Conservation (phyloP, 257 asterid genomes). For the Plantago elongata region DNA sequence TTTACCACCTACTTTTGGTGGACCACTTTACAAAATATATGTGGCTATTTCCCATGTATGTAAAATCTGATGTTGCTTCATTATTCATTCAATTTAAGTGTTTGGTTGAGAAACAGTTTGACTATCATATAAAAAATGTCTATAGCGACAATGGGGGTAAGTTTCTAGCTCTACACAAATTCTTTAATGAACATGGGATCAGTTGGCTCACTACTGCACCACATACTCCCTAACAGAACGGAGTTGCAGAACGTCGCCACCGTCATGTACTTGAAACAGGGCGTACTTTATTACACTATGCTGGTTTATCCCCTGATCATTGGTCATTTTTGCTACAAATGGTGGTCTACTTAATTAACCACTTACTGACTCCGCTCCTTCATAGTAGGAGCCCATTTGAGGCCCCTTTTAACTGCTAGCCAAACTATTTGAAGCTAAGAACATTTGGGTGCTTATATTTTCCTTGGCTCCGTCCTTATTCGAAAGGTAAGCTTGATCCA, state of each 20-base stretch:
- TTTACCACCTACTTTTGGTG: not conserved
- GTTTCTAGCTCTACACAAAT: not conserved
- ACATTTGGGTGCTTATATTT: not conserved
- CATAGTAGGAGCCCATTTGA: not conserved
- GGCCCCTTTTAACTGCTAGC: not conserved
- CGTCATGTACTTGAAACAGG: not conserved
- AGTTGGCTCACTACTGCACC: constrained; percentile 2
- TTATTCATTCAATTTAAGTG: not conserved
- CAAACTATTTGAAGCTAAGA: not conserved
- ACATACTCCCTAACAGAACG: not conserved
- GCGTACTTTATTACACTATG: not conserved
- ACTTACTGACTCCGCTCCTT: not conserved
- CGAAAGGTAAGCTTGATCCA: not conserved
- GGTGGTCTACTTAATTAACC: not conserved
- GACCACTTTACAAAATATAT: not conserved
- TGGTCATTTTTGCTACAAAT: not conserved
- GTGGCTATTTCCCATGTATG: not conserved
- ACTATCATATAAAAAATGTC: not conserved
- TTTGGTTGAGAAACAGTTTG: not conserved
- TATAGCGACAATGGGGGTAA: not conserved
- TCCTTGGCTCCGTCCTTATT: not conserved
- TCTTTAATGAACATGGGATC: not conserved
- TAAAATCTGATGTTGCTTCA: not conserved
- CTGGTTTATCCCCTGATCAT: not conserved
- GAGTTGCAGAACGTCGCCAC: not conserved